These are phyloP conservation scores for Saccharata proteae DNA, from an alignment of 2,329 filamentous ascomycete genomes.

Conservation along the genomic window DNA sequence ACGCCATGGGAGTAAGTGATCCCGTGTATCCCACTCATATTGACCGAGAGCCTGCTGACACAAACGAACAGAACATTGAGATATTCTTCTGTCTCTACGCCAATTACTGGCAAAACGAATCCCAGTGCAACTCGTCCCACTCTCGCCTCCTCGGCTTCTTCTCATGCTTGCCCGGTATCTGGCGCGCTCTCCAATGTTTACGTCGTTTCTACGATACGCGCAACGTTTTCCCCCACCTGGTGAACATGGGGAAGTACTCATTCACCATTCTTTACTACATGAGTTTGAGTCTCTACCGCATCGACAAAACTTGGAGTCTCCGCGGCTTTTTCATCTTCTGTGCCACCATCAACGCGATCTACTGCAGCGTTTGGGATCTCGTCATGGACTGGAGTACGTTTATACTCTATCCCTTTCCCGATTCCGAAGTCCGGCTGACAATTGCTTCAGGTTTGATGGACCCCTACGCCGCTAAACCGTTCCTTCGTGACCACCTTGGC, in stretches of 20 bases:
- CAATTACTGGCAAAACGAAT: slow-evolving; percentile 59
- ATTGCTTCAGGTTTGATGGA: slow-evolving; percentile 88
- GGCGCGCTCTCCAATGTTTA: slow-evolving; percentile 83
- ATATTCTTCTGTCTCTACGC: slow-evolving; percentile 92
- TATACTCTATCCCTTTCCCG: not conserved
- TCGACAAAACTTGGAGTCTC: slow-evolving; percentile 48
- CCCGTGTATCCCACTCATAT: not conserved
- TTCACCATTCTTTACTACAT: slow-evolving; percentile 74
- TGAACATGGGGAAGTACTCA: slow-evolving; percentile 84
- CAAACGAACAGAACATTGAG: slow-evolving; percentile 57
- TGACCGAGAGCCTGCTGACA: slow-evolving; percentile 12
- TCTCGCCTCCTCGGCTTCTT: slow-evolving; percentile 82
- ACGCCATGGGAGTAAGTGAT: slow-evolving; percentile 64
- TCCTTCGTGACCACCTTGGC: slow-evolving; percentile 63
- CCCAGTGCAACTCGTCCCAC: slow-evolving; percentile 72
- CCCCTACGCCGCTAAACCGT: slow-evolving; percentile 50
- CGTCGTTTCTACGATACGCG: slow-evolving; percentile 78
- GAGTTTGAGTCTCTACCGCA: slow-evolving; percentile 71
- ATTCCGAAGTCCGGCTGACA: slow-evolving; percentile 47
- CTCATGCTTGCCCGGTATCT: slow-evolving; percentile 68
- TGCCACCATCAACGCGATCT: slow-evolving; percentile 70
- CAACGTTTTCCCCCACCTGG: slow-evolving; percentile 82
- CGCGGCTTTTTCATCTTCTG: slow-evolving; percentile 66
- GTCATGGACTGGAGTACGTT: slow-evolving; percentile 77
- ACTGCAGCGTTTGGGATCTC: slow-evolving; percentile 86